A percentile compares a stretch with the other conserved stretches of the same genome.
These are phyloP conservation scores for Teunomyces funiuensis DNA, from an alignment of 805 yeast species.

Conservation along the genomic window DNA sequence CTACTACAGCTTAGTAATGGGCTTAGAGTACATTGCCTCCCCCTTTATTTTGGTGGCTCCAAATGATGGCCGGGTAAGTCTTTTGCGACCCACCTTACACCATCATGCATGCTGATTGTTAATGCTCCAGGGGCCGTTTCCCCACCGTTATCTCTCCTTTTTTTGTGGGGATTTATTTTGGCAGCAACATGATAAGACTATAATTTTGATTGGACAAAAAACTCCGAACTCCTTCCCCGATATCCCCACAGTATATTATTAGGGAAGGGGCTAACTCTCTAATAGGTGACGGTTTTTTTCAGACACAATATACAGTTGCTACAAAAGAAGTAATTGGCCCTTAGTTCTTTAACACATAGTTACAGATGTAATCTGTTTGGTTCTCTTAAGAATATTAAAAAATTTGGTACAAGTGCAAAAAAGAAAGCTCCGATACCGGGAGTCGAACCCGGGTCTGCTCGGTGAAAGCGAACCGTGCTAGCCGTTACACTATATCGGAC, in stretches of 20 bases:
- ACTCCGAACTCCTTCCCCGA: neutral
- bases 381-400: neutral
- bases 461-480: constrained; percentile 83
- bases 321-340: too few species aligned
- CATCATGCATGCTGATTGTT: neutral
- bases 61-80: neutral
- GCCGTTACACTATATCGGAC: constrained; percentile 80
- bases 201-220: neutral
- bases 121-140: neutral
- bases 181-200: neutral
- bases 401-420: neutral
- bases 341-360: too few species aligned
- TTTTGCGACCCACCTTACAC: too few species aligned
- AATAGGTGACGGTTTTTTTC: too few species aligned
- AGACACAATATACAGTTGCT: too few species aligned
- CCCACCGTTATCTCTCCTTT: neutral
- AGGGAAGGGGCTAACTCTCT: too few species aligned
- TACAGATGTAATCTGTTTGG: too few species aligned
- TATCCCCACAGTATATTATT: neutral
- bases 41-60: too few species aligned
- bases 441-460: constrained; percentile 84
- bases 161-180: neutral
- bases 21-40: too few species aligned
- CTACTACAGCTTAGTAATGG: neutral
- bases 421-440: constrained; percentile 67